phyloP scores from a whole-genome alignment of 768 basidiomycete genomes.

The Lanmaoa pseudosensibilis region DNA sequence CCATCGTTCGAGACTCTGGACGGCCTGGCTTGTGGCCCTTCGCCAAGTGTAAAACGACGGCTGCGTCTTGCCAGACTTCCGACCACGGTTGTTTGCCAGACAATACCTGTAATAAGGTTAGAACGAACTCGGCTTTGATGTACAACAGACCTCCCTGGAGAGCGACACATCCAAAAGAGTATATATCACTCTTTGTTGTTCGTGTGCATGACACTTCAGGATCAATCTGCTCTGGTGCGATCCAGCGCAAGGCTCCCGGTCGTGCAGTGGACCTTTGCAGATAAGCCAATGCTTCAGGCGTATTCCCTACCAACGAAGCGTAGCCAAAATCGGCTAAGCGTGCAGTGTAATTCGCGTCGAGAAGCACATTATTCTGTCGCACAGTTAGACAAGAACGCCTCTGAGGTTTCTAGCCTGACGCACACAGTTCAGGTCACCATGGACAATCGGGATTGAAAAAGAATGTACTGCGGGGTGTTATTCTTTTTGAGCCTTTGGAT shows the following conservation, averaged over 20 bases:
- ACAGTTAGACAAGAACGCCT: background rate
- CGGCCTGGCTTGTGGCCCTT: too few species aligned
- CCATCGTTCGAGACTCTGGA: too few species aligned
- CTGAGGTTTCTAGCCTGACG: background rate
- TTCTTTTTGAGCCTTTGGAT: background rate
- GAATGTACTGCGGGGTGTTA: conserved; percentile 13
- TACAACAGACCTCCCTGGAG: conserved; percentile 20
- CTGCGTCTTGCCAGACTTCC: too few species aligned
- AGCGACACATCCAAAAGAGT: conserved; percentile 33
- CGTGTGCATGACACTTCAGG: conserved; percentile 1
- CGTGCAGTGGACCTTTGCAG: conserved; percentile 29
- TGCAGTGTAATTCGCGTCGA: conserved; percentile 28
- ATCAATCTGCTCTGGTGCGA: conserved; percentile 36
- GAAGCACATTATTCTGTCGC: conserved; percentile 22
- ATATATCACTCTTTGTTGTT: conserved; percentile 13
- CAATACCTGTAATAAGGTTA: background rate
- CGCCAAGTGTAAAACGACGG: too few species aligned
- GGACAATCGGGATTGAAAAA: conserved; percentile 12
- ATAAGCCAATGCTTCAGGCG: conserved; percentile 3
- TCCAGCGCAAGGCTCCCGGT: conserved; percentile 42
- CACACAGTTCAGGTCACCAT: conserved; percentile 23
- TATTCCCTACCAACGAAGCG: conserved; percentile 27
- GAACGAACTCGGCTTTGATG: conserved; percentile 3
- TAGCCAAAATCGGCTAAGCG: conserved; percentile 47
- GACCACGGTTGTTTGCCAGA: conserved; percentile 13